A percentile compares a stretch with the other conserved stretches of the same genome.
Evolutionary conservation across 495 filamentous ascomycete species (phyloP).

Genomic region (Aspergillus incahuasiensis): DNA sequence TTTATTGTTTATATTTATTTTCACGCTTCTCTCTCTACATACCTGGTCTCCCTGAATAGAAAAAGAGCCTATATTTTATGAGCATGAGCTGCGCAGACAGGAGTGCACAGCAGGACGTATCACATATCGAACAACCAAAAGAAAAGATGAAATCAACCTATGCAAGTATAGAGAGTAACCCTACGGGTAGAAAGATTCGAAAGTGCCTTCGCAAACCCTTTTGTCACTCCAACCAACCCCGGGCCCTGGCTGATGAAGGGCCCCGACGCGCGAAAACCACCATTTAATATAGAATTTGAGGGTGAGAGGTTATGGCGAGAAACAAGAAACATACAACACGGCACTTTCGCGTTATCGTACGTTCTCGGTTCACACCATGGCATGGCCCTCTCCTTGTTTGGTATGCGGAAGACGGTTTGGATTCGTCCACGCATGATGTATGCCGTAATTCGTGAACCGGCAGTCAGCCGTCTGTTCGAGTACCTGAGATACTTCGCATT

Average conservation of each 20-base stretch:
- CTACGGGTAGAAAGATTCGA: conserved; percentile 14
- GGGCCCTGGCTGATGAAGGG: neutral
- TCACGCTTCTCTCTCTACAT: conserved; percentile 7
- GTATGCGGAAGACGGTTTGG: neutral
- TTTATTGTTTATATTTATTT: neutral
- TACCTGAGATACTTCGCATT: too few relatives aligned
- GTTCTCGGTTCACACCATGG: neutral
- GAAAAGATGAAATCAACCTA: conserved; percentile 1
- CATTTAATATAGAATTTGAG: neutral
- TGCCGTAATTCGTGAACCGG: neutral
- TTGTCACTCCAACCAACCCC: conserved; percentile 10
- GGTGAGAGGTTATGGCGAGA: neutral
- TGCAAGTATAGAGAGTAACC: neutral
- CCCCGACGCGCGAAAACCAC: neutral
- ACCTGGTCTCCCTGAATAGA: conserved; percentile 7
- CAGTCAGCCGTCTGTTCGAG: neutral
- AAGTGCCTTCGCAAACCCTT: conserved; percentile 19
- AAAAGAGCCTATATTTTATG: conserved; percentile 10
- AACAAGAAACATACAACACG: too few relatives aligned
- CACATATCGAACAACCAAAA: conserved; percentile 16
- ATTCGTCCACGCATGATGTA: neutral
- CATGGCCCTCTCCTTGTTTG: neutral
- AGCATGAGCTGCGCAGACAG: conserved; percentile 9
- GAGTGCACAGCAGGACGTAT: conserved; percentile 14
- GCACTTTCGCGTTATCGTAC: neutral